These are phyloP conservation scores for Sutorius eximius DNA, from an alignment of 1,284 basidiomycete species.

Conservation along the genomic window DNA sequence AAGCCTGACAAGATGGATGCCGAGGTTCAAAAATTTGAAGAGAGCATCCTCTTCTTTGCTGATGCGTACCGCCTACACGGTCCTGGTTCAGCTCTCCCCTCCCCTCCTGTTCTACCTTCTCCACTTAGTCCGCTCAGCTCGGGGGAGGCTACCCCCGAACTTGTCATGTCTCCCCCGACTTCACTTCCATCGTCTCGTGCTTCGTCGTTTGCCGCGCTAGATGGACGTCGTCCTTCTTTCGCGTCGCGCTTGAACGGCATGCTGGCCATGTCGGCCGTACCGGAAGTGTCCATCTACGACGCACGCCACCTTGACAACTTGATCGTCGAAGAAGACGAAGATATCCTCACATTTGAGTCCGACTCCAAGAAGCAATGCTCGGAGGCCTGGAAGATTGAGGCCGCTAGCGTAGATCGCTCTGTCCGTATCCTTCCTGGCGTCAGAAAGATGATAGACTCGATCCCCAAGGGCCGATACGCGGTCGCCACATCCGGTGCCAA, in stretches of 20 bases:
- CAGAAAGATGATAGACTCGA: constrained; percentile 61
- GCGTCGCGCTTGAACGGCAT: constrained; percentile 47
- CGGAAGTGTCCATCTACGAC: constrained; percentile 39
- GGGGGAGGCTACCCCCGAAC: constrained; percentile 41
- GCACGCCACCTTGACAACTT: constrained; percentile 38
- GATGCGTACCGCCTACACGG: constrained; percentile 59
- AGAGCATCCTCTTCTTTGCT: constrained; percentile 70
- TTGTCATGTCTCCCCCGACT: constrained; percentile 29
- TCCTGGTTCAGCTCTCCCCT: constrained; percentile 36
- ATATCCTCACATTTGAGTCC: constrained; percentile 33
- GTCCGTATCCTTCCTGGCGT: constrained; percentile 78
- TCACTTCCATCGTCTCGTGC: constrained; percentile 46
- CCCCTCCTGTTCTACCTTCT: constrained; percentile 27
- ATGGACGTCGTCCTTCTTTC: constrained; percentile 52
- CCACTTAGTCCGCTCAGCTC: constrained; percentile 36
- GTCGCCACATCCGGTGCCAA: constrained; percentile 78
- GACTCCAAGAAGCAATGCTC: constrained; percentile 37
- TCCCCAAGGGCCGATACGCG: constrained; percentile 68
- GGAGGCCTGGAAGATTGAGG: constrained; percentile 60
- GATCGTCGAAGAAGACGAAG: constrained; percentile 41
- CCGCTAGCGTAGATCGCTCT: constrained; percentile 61
- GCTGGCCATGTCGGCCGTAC: constrained; percentile 45
- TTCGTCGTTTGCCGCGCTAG: constrained; percentile 39
- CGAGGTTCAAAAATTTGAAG: constrained; percentile 69
- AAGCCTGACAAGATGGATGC: constrained; percentile 63